Evolutionary conservation across 139 green algal genomes (phyloP).

Genomic region (Coccomyxa sp.): DNA sequence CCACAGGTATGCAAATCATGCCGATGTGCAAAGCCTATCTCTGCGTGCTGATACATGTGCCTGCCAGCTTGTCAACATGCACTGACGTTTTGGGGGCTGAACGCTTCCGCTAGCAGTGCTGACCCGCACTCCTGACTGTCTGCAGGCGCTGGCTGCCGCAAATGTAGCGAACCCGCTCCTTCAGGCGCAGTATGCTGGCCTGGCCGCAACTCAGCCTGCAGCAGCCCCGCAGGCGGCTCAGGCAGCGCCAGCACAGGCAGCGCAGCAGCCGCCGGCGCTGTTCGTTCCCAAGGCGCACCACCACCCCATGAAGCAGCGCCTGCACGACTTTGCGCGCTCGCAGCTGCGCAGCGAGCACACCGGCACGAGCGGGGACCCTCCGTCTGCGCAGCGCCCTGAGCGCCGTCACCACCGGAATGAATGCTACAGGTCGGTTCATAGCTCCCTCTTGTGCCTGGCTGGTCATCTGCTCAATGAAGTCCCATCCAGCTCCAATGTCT

Average conservation of each 20-base stretch:
- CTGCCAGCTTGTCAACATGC: too few relatives aligned
- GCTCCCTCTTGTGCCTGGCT: not conserved
- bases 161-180: not conserved
- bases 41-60: not conserved
- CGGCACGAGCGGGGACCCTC: not conserved
- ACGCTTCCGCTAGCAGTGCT: too few relatives aligned
- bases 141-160: too few relatives aligned
- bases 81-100: too few relatives aligned
- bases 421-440: not conserved
- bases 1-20: not conserved
- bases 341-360: not conserved
- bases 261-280: not conserved
- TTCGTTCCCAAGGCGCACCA: too few relatives aligned
- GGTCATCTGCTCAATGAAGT: not conserved
- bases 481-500: too few relatives aligned
- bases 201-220: not conserved
- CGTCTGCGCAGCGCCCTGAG: not conserved
- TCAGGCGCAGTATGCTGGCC: not conserved
- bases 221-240: not conserved
- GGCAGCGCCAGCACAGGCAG: not conserved
- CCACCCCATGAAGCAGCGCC: not conserved
- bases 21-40: not conserved
- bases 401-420: not conserved
- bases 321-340: not conserved
- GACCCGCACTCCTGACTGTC: too few relatives aligned